Percentiles rank a stretch among this genome's conserved stretches.
phyloP scores from a whole-genome alignment of 306 rosid species.

The Citrullus mucosospermus region DNA sequence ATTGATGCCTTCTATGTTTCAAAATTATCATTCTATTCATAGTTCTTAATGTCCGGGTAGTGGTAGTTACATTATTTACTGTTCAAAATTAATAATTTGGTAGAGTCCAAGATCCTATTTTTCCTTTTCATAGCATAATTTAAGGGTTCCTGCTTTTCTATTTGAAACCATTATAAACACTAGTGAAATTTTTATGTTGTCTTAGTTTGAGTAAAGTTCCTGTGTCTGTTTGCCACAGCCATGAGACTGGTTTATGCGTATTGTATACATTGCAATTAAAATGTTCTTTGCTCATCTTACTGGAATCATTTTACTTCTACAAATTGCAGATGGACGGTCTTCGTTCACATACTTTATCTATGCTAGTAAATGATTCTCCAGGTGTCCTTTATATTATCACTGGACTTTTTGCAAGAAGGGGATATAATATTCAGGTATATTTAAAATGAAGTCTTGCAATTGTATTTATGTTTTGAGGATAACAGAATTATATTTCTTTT shows the following conservation, averaged over 20 bases:
- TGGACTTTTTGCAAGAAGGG: slow-evolving; percentile 47
- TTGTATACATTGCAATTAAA: background rate
- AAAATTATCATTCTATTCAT: background rate
- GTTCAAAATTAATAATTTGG: background rate
- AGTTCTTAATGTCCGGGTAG: background rate
- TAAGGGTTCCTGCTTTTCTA: background rate
- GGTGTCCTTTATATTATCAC: slow-evolving; percentile 49
- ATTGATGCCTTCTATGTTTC: background rate
- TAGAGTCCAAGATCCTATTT: background rate
- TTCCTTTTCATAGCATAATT: background rate
- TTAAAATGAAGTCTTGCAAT: background rate
- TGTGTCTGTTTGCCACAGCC: background rate
- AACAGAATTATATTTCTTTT: background rate
- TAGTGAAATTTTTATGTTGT: background rate
- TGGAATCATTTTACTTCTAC: background rate
- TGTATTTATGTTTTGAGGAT: background rate
- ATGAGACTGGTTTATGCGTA: background rate
- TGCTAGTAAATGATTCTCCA: slow-evolving; percentile 42
- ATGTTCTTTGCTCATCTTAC: background rate
- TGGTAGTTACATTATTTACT: background rate
- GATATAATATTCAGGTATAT: slow-evolving; percentile 53
- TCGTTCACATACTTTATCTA: slow-evolving; percentile 41
- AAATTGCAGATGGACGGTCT: slow-evolving; percentile 33
- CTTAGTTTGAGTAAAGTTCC: background rate
- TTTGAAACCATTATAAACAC: background rate